Evolutionary conservation across 1,284 basidiomycete species (phyloP).

Genomic region (Coniferiporia weirii): DNA sequence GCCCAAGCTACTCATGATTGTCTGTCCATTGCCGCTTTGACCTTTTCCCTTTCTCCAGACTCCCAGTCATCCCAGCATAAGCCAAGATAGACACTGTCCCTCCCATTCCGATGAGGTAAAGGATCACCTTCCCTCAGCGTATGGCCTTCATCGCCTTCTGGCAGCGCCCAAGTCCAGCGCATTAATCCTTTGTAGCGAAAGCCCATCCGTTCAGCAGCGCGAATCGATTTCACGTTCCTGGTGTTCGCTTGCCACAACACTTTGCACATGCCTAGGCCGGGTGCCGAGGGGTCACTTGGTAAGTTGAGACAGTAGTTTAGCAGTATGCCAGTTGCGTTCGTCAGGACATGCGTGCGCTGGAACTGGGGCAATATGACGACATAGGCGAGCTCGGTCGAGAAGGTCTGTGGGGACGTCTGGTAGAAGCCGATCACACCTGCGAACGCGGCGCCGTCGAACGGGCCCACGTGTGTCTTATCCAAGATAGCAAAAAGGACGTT

Average conservation of each 20-base stretch:
- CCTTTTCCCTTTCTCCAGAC: not conserved
- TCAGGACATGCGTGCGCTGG: conserved; percentile 58
- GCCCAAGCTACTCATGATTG: not conserved
- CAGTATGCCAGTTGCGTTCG: conserved; percentile 56
- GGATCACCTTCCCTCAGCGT: conserved; percentile 38
- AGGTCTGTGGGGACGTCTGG: conserved; percentile 27
- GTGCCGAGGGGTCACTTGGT: conserved; percentile 30
- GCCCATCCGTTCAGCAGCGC: conserved; percentile 52
- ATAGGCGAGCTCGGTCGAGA: conserved; percentile 36
- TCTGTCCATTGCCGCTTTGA: not conserved
- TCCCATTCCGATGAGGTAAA: conserved; percentile 31
- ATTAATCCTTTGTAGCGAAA: conserved; percentile 51
- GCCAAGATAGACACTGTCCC: conserved; percentile 43
- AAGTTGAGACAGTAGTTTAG: conserved; percentile 49
- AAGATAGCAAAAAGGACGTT: conserved; percentile 32
- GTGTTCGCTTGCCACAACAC: conserved; percentile 56
- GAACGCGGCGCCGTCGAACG: conserved; percentile 23
- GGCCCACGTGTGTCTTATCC: conserved; percentile 32
- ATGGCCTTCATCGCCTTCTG: conserved; percentile 32
- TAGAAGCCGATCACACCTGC: conserved; percentile 41
- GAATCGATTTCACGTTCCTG: conserved; percentile 44
- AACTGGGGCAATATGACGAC: conserved; percentile 44
- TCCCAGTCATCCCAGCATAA: conserved; percentile 66
- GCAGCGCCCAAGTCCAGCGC: conserved; percentile 49
- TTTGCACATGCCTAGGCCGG: conserved; percentile 53